These are phyloP conservation scores for Apiotrichum mycotoxinovorans DNA, from an alignment of 1,284 basidiomycete species.

Conservation along the genomic window DNA sequence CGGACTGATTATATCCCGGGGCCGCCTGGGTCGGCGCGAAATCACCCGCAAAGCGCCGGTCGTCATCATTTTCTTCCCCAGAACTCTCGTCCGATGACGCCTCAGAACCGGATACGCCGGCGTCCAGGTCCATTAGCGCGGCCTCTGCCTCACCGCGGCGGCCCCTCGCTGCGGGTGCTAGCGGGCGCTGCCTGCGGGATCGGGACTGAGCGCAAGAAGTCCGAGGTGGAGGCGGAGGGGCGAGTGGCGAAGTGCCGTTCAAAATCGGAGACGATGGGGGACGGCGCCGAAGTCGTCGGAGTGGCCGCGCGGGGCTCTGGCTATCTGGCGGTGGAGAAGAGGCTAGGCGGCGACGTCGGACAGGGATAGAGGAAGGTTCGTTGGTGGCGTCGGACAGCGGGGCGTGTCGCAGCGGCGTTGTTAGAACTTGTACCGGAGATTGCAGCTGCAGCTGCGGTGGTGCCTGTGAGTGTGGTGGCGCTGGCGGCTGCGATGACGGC, in stretches of 20 bases:
- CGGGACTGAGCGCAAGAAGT: too few relatives aligned
- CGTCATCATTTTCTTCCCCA: slow-evolving; percentile 47
- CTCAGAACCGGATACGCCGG: slow-evolving; percentile 34
- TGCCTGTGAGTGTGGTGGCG: too few relatives aligned
- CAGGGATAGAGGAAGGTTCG: slow-evolving; percentile 4
- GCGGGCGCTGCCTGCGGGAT: neutral
- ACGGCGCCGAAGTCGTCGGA: slow-evolving; percentile 13
- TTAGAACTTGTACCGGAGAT: too few relatives aligned
- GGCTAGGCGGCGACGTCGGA: neutral
- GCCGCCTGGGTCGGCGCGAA: slow-evolving; percentile 53
- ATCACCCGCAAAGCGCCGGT: slow-evolving; percentile 48
- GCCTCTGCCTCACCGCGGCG: neutral
- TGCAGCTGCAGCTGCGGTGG: too few relatives aligned
- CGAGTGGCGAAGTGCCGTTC: too few relatives aligned
- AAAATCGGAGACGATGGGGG: neutral
- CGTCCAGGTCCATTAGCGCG: slow-evolving; percentile 39
- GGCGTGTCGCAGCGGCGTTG: too few relatives aligned
- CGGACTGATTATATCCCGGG: slow-evolving; percentile 48
- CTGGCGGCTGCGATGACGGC: too few relatives aligned
- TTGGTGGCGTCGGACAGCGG: neutral
- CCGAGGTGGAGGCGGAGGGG: too few relatives aligned
- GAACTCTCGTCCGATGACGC: slow-evolving; percentile 36
- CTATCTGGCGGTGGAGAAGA: neutral
- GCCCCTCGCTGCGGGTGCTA: neutral
- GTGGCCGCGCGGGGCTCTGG: slow-evolving; percentile 6